A percentile compares a stretch with the other conserved stretches of the same genome.
These are phyloP conservation scores for Dryas drummondii DNA, from an alignment of 306 rosid species.

Conservation along the genomic window DNA sequence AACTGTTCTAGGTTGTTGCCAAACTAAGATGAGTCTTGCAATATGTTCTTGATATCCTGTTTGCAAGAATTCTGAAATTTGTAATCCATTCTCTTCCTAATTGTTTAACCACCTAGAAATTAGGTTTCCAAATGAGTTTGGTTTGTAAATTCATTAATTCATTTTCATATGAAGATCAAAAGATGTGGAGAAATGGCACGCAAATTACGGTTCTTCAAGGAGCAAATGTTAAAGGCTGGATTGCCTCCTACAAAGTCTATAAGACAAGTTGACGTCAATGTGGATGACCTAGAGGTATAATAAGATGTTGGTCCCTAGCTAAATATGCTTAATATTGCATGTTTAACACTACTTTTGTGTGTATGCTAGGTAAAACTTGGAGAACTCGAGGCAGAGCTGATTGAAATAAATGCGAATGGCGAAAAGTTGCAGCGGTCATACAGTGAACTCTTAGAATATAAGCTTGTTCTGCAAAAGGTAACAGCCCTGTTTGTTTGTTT, in stretches of 20 bases:
- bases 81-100: neutral
- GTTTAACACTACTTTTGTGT: conserved; percentile 17
- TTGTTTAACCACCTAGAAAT: conserved; percentile 8
- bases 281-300: conserved; percentile 82
- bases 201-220: conserved; percentile 81
- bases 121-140: conserved; percentile 18
- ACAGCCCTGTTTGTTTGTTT: conserved; percentile 18
- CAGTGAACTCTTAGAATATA: conserved; percentile 85
- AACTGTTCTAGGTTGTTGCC: neutral
- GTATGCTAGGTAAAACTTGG: conserved; percentile 72
- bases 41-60: neutral
- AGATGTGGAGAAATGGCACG: conserved; percentile 97
- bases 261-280: conserved; percentile 44
- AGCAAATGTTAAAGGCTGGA: conserved; percentile 82
- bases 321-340: neutral
- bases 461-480: conserved; percentile 91
- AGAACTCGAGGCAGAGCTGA: conserved; percentile 84
- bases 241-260: conserved; percentile 50
- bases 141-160: conserved; percentile 9
- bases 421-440: conserved; percentile 89
- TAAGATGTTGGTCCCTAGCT: conserved; percentile 1
- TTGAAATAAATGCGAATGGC: conserved; percentile 85
- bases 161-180: conserved; percentile 63
- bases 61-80: neutral
- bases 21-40: neutral